Evolutionary conservation across 1,284 basidiomycete species (phyloP).

Genomic region (Melampsora americana): DNA sequence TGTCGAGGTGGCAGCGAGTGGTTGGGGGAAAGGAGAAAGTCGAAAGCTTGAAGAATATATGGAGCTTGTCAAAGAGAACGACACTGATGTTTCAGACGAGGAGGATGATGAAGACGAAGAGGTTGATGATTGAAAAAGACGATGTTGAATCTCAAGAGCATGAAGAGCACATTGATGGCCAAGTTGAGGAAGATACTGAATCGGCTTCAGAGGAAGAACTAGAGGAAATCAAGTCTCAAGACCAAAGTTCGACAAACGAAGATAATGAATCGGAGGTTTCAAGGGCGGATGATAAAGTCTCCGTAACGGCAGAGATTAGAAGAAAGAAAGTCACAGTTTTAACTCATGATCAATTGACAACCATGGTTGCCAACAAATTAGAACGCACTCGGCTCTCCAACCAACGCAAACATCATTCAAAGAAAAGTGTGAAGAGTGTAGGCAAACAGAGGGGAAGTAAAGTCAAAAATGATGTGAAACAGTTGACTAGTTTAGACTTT

Average conservation of each 20-base stretch:
- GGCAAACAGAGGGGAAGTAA: constrained; percentile 50
- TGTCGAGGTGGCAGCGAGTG: constrained; percentile 84
- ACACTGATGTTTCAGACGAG: constrained; percentile 55
- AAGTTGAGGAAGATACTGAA: constrained; percentile 32
- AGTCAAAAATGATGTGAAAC: constrained; percentile 49
- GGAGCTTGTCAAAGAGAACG: constrained; percentile 51
- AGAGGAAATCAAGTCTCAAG: background rate
- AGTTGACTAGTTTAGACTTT: constrained; percentile 42
- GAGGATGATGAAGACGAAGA: constrained; percentile 42
- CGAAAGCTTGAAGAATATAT: constrained; percentile 69
- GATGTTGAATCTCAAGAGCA: constrained; percentile 55
- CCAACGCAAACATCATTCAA: constrained; percentile 50
- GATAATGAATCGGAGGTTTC: background rate
- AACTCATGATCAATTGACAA: constrained; percentile 35
- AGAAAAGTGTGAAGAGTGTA: constrained; percentile 49
- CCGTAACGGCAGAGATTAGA: constrained; percentile 42
- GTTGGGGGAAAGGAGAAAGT: constrained; percentile 78
- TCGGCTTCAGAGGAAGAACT: background rate
- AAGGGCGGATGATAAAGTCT: background rate
- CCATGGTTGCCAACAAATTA: constrained; percentile 24
- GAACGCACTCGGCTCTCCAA: constrained; percentile 23
- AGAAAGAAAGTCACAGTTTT: constrained; percentile 1
- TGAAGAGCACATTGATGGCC: constrained; percentile 21
- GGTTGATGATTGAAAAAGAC: no score
- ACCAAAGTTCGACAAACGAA: constrained; percentile 2